Percentiles rank a stretch among this genome's conserved stretches.
Conservation (phyloP, 495 filamentous ascomycete species). For the Penicillium paradoxum region DNA sequence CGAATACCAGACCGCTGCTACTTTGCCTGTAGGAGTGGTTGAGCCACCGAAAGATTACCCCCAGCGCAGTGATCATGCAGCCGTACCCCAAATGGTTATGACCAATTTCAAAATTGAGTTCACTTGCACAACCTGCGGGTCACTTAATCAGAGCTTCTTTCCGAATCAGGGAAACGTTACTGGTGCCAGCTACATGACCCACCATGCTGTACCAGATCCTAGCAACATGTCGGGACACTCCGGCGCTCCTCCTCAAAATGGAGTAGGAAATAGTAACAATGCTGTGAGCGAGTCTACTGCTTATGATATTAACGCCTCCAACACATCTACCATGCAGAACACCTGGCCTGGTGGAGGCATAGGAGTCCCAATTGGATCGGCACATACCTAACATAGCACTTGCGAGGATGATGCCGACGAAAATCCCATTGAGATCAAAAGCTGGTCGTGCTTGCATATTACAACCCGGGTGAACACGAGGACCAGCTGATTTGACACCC, state of each 20-base stretch:
- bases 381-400: conserved; percentile 12
- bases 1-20: conserved; percentile 15
- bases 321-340: conserved; percentile 28
- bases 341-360: conserved; percentile 29
- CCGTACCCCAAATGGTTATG: conserved; percentile 30
- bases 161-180: conserved; percentile 42
- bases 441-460: conserved; percentile 1
- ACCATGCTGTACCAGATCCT: conserved; percentile 24
- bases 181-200: conserved; percentile 27
- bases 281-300: conserved; percentile 43
- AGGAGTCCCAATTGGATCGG: conserved; percentile 30
- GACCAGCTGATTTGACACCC: neutral
- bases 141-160: conserved; percentile 43
- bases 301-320: conserved; percentile 20
- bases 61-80: conserved; percentile 23
- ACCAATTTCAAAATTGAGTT: conserved; percentile 47
- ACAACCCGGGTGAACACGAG: neutral
- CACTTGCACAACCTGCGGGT: conserved; percentile 41
- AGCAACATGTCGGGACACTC: conserved; percentile 15
- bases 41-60: conserved; percentile 26
- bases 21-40: conserved; percentile 18
- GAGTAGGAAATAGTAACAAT: conserved; percentile 26
- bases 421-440: neutral
- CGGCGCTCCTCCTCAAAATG: conserved; percentile 20
- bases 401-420: neutral